phyloP scores from a whole-genome alignment of 1,284 basidiomycete genomes.

The Irpex sp. region DNA sequence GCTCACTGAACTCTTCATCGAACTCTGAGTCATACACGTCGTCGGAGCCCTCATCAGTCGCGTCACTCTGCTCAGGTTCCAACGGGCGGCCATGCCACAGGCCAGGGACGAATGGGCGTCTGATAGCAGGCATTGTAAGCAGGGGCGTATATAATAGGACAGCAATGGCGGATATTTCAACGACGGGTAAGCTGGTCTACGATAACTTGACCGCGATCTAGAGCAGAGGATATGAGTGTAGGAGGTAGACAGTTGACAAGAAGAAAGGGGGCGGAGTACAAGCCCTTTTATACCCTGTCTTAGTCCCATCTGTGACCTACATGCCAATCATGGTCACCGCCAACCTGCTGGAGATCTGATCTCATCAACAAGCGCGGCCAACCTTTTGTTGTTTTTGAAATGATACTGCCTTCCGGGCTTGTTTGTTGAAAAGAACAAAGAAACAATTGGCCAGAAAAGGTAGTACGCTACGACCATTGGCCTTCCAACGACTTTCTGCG shows the following conservation, averaged over 20 bases:
- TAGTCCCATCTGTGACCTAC: neutral
- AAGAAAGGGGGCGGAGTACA: constrained; percentile 3
- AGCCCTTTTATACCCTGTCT: constrained; percentile 8
- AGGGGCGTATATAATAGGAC: neutral
- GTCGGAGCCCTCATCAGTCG: neutral
- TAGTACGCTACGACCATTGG: constrained; percentile 1
- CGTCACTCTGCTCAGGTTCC: constrained; percentile 2
- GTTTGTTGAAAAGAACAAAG: constrained; percentile 2
- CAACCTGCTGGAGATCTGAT: neutral
- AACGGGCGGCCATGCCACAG: neutral
- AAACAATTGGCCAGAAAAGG: constrained; percentile 9
- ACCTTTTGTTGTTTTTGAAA: constrained; percentile 5
- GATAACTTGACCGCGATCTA: neutral
- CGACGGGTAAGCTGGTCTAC: neutral
- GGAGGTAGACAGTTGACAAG: constrained; percentile 5
- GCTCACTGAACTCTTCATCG: neutral
- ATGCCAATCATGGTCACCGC: too few relatives aligned
- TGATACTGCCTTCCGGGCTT: neutral
- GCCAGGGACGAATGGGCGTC: constrained; percentile 1
- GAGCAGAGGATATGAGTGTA: constrained; percentile 4
- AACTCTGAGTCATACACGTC: neutral
- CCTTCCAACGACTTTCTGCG: neutral
- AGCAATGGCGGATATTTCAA: neutral
- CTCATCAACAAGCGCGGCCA: neutral
- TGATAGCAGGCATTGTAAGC: neutral